A percentile compares a stretch with the other conserved stretches of the same genome.
Conservation (phyloP, 768 basidiomycete genomes). For the Boletus subcaerulescens region DNA sequence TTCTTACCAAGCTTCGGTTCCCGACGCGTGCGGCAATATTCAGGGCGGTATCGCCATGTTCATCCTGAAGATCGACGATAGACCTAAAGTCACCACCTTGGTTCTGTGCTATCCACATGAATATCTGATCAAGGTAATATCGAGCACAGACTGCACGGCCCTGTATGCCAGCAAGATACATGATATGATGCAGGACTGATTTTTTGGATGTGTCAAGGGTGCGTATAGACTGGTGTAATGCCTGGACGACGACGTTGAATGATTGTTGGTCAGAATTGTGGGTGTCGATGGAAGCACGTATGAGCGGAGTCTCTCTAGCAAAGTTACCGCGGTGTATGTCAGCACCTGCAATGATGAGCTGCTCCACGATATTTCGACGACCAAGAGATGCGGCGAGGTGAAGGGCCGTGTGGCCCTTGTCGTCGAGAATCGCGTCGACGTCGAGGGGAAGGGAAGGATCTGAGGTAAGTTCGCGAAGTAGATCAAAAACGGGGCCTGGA, state of each 20-base stretch:
- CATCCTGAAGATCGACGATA: constrained; percentile 88
- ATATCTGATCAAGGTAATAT: constrained; percentile 89
- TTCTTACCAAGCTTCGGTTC: constrained; percentile 80
- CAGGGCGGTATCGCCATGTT: constrained; percentile 92
- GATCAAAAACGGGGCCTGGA: constrained; percentile 54
- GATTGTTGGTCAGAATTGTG: constrained; percentile 78
- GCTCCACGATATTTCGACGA: constrained; percentile 60
- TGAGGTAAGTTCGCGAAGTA: constrained; percentile 61
- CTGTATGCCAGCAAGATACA: constrained; percentile 86
- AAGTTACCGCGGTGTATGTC: constrained; percentile 91
- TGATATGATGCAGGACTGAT: constrained; percentile 88
- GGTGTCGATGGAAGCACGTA: constrained; percentile 87
- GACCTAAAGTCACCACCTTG: constrained; percentile 74
- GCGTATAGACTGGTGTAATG: constrained; percentile 71
- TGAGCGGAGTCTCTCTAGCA: constrained; percentile 91
- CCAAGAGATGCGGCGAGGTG: constrained; percentile 91
- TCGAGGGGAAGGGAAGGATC: constrained; percentile 43
- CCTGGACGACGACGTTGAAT: constrained; percentile 62
- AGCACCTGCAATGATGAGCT: constrained; percentile 73
- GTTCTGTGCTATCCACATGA: constrained; percentile 79
- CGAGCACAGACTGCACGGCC: constrained; percentile 80
- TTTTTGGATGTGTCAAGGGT: constrained; percentile 86
- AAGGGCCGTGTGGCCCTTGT: constrained; percentile 90
- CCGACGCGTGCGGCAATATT: constrained; percentile 96
- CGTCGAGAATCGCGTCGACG: constrained; percentile 85